phyloP scores from a whole-genome alignment of 805 yeast genomes.

The Candida railenensis region DNA sequence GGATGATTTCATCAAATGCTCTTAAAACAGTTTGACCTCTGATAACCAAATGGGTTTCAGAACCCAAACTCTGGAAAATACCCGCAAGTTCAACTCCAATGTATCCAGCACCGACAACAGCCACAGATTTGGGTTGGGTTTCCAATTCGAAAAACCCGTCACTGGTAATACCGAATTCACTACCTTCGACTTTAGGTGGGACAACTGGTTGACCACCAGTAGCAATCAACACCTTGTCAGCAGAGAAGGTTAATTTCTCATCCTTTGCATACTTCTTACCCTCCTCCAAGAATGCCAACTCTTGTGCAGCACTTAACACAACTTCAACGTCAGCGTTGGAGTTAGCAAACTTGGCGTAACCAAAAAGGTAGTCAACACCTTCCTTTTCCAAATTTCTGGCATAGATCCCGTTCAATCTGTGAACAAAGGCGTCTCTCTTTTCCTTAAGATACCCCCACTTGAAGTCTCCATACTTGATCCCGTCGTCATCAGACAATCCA shows the following conservation, averaged over 20 bases:
- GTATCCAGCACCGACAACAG: slow-evolving; percentile 96
- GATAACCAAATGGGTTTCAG: slow-evolving; percentile 82
- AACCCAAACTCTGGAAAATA: slow-evolving; percentile 82
- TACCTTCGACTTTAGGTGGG: slow-evolving; percentile 74
- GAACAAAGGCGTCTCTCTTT: slow-evolving; percentile 89
- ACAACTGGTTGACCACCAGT: slow-evolving; percentile 86
- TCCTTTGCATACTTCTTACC: slow-evolving; percentile 37
- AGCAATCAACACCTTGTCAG: slow-evolving; percentile 83
- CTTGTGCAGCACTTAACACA: slow-evolving; percentile 42
- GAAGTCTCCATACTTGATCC: slow-evolving; percentile 53
- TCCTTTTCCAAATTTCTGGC: slow-evolving; percentile 84
- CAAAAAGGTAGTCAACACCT: slow-evolving; percentile 83
- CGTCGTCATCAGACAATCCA: slow-evolving; percentile 66
- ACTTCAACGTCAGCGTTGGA: slow-evolving; percentile 76
- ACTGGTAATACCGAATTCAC: slow-evolving; percentile 79
- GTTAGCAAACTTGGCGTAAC: slow-evolving; percentile 76
- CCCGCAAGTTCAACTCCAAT: slow-evolving; percentile 96
- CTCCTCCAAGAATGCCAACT: slow-evolving; percentile 30
- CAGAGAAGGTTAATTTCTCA: slow-evolving; percentile 64
- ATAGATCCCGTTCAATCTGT: slow-evolving; percentile 88
- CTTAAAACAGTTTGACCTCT: slow-evolving; percentile 91
- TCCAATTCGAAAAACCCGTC: slow-evolving; percentile 87
- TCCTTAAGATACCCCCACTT: slow-evolving; percentile 80
- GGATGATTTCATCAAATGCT: slow-evolving; percentile 80
- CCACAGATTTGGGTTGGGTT: slow-evolving; percentile 86